Base-by-base conservation (phyloP, 352 stramenopile genomes). In the Globisporangium abappressorium region DNA sequence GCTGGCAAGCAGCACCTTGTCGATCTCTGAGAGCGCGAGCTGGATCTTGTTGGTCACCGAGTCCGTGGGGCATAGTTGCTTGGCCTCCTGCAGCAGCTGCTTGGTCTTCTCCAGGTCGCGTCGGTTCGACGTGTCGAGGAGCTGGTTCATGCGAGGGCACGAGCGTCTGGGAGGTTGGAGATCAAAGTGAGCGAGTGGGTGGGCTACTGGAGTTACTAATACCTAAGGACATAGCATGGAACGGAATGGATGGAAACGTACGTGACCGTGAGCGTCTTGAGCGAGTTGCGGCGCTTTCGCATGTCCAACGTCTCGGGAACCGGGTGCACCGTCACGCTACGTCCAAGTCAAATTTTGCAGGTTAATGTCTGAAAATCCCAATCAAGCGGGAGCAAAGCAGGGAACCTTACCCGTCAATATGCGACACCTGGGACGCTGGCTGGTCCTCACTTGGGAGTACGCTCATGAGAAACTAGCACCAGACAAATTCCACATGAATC, bases 401-500 rank as follows among this genome's bases (percentile, higher is more conserved):
- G 12, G 11, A 43, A 0, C 36, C 59, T 6, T 76, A 87, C 79
- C 64, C 66, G 20, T 86, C 73, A 7, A 81, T 62, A 28, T 74
- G 73, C 26, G 71, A 33, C 28, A 84, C 70, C n/a, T 66, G 62
- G 24, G 71, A 63, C n/a, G 30, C 30, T 24, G 59, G 65, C 22
- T 81, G 68, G 9, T 92, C 81, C 72, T 93, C 84, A 0, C 83
- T 77, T 5, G 85, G 87, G 9, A 94, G 67, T 7, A 92, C 82
- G 51, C 87, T 95, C 72, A 93, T 92, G 7, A 93, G 58, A 33
- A 95, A 89, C 85, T 93, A 49, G 9, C 49, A 57, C 26, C 6
- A 43, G 5, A 1, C 9, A n/a, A 14, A 67, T 26, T 24, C 30
- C 28, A 30, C 22, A 53, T 8, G 4, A n/a, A 1, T 47, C 38